Evolutionary conservation across 352 stramenopile genomes (phyloP).

Genomic region (Phytophthora litchii): DNA sequence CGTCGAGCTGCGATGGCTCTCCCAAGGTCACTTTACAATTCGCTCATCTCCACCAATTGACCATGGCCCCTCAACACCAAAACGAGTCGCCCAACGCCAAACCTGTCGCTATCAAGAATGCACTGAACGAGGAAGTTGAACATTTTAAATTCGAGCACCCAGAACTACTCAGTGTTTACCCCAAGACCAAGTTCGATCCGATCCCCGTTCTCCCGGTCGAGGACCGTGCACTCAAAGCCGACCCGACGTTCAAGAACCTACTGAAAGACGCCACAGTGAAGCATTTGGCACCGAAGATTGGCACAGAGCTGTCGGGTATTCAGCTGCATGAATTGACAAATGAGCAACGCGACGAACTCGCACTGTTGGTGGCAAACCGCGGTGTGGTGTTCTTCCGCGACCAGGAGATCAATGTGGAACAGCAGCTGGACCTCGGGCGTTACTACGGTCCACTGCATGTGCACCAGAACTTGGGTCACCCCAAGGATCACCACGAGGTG

Average conservation of each 20-base stretch:
- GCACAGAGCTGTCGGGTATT: slow-evolving; percentile 11
- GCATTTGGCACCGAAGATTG: slow-evolving; percentile 16
- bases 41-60: slow-evolving; percentile 9
- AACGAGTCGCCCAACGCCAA: slow-evolving; percentile 1
- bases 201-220: slow-evolving; percentile 38
- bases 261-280: slow-evolving; percentile 16
- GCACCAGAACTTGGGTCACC: slow-evolving; percentile 23
- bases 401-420: slow-evolving; percentile 17
- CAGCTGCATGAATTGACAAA: slow-evolving; percentile 18
- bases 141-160: slow-evolving; percentile 27
- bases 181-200: slow-evolving; percentile 31
- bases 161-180: slow-evolving; percentile 33
- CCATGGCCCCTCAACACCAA: slow-evolving; percentile 34
- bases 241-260: slow-evolving; percentile 44
- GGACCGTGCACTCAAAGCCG: slow-evolving; percentile 37
- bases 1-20: not conserved
- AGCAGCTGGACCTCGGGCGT: slow-evolving; percentile 16
- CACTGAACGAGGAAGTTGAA: slow-evolving; percentile 17
- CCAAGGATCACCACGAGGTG: slow-evolving; percentile 11
- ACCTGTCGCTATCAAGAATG: slow-evolving; percentile 18
- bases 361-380: slow-evolving; percentile 10
- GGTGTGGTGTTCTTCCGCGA: slow-evolving; percentile 24
- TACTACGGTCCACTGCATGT: slow-evolving; percentile 20
- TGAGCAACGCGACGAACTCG: slow-evolving; percentile 16
- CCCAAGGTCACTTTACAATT: slow-evolving; percentile 21